Base-by-base conservation (phyloP, 179 eudicot genomes). In the Sideroxylon spinosum region DNA sequence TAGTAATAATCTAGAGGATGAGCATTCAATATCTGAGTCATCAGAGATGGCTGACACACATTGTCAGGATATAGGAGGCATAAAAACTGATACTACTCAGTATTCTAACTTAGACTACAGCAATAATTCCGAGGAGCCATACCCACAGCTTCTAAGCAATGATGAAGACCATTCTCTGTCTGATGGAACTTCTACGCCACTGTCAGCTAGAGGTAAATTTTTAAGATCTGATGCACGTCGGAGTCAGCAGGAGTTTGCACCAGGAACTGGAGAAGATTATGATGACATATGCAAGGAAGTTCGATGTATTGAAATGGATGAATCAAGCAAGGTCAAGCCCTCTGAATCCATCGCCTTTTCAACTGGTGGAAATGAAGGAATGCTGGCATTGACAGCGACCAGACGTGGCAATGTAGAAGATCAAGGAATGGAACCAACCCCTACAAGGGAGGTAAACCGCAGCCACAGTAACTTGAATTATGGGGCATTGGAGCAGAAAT, bases 271-370 rank as follows among this genome's bases (percentile, higher is more conserved):
- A 70, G 86, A 81, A 74, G 86, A 85, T 82, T 77, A 80, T 71
- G 91, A 89, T 46, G 91, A 85, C 72, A 86, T 79, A 69, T 92
- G 95, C 80, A 92, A 86, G 85, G 98, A 87, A 64, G 95, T 94
- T 82, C 86, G 84, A 82, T 94, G 96, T 81, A 84, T 94, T 79
- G 94, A 92, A 84, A 87, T 77, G 68, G 93, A 81, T 78, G 92
- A 81, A 73, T 81, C 87, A 76, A 83, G 67, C 59, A 76, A 81
- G 73, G 76, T 78, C 55, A 82, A 56, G 63, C 80, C 73, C 26
- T 68, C 77, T 57, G 82, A 78, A 67, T 13, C 83, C 53, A 9
- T 29, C 61, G 46, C 74, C 70, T 44, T 68, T 9, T 80, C 83
- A 66, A 73, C 67, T 48, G 63, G 67, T 76, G 78, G 75, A 26